Evolutionary conservation across 2,329 filamentous ascomycete genomes (phyloP).

Genomic region (Fusarium sp.): DNA sequence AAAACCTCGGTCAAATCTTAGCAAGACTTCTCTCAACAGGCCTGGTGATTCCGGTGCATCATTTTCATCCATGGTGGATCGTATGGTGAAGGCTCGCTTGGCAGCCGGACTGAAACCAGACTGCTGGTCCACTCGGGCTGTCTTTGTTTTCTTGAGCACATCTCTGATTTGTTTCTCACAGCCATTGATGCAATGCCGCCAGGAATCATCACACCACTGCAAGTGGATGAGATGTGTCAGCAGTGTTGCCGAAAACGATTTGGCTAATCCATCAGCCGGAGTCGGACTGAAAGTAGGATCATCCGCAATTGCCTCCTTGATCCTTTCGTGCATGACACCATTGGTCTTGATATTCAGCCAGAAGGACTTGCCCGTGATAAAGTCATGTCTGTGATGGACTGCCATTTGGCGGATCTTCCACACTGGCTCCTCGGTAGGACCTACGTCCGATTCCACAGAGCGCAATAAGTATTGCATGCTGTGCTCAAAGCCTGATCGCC

Average conservation of each 20-base stretch:
- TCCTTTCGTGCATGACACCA: neutral
- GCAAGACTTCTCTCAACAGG: neutral
- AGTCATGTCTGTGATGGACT: neutral
- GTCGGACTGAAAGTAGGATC: neutral
- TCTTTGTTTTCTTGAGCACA: neutral
- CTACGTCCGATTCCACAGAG: conserved; percentile 1
- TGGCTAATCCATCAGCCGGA: neutral
- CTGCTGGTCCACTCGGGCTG: neutral
- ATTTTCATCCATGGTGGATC: neutral
- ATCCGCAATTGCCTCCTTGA: neutral
- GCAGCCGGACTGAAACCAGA: neutral
- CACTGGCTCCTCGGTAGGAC: fast-evolving
- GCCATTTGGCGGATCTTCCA: conserved; percentile 4
- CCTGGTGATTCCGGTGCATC: neutral
- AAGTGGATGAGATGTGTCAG: neutral
- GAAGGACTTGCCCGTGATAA: neutral
- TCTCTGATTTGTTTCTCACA: neutral
- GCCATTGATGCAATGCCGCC: neutral
- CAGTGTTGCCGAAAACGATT: neutral
- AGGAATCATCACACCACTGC: conserved; percentile 4
- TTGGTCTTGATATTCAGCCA: conserved; percentile 1
- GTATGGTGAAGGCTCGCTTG: neutral
- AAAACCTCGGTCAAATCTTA: neutral
- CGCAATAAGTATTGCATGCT: conserved; percentile 23
- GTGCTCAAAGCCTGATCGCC: conserved; percentile 19